Evolutionary conservation across 139 green algal species (phyloP).

Genomic region (Chlorella sp.): DNA sequence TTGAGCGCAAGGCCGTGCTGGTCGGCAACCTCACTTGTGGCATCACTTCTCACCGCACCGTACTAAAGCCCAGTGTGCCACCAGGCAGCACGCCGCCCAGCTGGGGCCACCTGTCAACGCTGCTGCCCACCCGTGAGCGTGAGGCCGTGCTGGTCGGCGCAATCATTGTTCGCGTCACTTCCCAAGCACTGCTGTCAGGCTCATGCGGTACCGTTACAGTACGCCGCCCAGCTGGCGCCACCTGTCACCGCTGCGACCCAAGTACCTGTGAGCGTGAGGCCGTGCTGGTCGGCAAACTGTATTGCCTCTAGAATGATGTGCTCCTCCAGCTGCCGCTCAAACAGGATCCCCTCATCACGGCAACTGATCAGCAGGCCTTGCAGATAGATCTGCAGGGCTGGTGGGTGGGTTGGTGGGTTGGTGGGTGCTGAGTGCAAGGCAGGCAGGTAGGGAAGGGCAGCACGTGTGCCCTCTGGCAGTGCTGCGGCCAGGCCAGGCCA

Average conservation of each 20-base stretch:
- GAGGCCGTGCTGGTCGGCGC: not conserved
- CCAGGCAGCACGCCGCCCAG: too few species aligned
- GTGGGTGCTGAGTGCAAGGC: too few species aligned
- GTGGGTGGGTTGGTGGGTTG: not conserved
- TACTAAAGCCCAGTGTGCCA: too few species aligned
- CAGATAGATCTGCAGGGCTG: slow-evolving; percentile 21
- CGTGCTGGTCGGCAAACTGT: slow-evolving; percentile 55
- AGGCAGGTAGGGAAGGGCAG: not conserved
- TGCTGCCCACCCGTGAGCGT: slow-evolving; percentile 6
- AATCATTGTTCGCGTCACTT: too few species aligned
- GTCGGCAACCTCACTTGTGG: too few species aligned
- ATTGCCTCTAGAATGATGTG: slow-evolving; percentile 62
- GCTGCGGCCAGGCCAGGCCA: too few species aligned
- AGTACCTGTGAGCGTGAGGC: slow-evolving; percentile 32
- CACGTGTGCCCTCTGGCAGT: too few species aligned
- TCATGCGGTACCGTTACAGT: too few species aligned
- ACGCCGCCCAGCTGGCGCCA: too few species aligned
- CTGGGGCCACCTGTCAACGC: too few species aligned
- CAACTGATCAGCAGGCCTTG: slow-evolving; percentile 68
- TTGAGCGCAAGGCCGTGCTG: slow-evolving; percentile 14
- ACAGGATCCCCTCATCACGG: slow-evolving; percentile 57
- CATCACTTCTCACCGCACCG: too few species aligned
- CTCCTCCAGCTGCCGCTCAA: slow-evolving; percentile 53
- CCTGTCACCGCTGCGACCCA: not conserved
- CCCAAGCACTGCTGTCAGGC: too few species aligned